Base-by-base conservation (phyloP, 2,329 filamentous ascomycete genomes). In the Aureobasidium sp. region DNA sequence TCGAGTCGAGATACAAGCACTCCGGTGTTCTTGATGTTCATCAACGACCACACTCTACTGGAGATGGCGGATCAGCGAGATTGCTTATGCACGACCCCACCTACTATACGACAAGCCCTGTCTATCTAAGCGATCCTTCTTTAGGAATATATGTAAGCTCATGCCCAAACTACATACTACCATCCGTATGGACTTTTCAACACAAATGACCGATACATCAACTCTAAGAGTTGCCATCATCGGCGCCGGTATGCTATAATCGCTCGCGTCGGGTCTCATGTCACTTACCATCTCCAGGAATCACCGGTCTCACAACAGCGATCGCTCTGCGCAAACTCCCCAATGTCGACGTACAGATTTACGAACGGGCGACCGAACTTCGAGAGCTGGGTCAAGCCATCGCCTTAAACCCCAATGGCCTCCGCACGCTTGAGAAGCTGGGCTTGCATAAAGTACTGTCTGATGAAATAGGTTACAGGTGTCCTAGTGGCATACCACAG, bases 301-400 rank as follows among this genome's bases (percentile, higher is more conserved):
- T 76, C 33, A 73, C 73, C 9, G 74, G 74, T 8, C 69, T 77
- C 21, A 70, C 70, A 1, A 67, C 71, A 3, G 71, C 73, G 2
- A 73, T 76, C 47, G 72, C 70, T 2, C 65, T 74, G 0, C 62
- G 64, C 8, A 60, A 68, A 31, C 69, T 67, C 40, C 65, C 71
- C 9, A 54, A 65, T 23, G 68, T 73, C 42, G 65, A 71, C 51
- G 68, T 73, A 9, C 67, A 68, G 46, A 62, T 75, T 15, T 76
- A 72, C 51, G 74, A 75, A 53, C 67, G 68, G 54, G 72, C 73
- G 2, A 65, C 62, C 1, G 62, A 70, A 61, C 62, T 75, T 33
- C 68, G 67, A 54, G 74, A 74, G 60, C 71, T 75, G 13, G 73
- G 74, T 10, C 73, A 73, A 4, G 72, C 69, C 31, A 74, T 75